Conservation (phyloP, 1,139 yeast species). For the Yamadazyma epiphylla region DNA sequence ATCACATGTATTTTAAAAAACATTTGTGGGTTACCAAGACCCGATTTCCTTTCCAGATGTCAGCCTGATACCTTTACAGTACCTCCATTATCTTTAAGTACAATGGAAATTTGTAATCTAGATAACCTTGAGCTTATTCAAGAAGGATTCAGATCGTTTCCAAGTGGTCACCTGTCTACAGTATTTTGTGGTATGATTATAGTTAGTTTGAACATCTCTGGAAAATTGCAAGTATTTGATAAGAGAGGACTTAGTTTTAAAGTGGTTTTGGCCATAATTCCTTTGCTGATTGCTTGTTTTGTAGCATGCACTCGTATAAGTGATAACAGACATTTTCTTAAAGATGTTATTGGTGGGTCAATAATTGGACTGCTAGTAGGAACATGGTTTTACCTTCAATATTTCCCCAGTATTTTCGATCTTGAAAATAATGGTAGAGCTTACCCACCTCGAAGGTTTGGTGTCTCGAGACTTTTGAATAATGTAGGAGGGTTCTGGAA, state of each 20-base stretch:
- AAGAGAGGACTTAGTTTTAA: conserved; percentile 34
- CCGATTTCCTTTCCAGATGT: conserved; percentile 45
- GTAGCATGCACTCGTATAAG: conserved; percentile 43
- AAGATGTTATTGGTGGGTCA: conserved; percentile 42
- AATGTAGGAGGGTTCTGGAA: conserved; percentile 35
- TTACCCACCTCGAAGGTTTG: conserved; percentile 44
- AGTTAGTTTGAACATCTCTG: conserved; percentile 33
- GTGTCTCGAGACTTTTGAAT: conserved; percentile 18
- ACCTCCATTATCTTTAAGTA: conserved; percentile 17
- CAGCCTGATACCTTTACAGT: conserved; percentile 20
- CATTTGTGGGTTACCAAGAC: conserved; percentile 43
- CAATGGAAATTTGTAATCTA: conserved; percentile 33
- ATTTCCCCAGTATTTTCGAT: conserved; percentile 36
- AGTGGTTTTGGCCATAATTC: conserved; percentile 28
- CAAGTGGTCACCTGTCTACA: conserved; percentile 51
- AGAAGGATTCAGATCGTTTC: conserved; percentile 50
- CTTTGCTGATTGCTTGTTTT: conserved; percentile 32
- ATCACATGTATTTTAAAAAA: conserved; percentile 43
- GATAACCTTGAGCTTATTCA: conserved; percentile 22
- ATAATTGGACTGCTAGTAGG: conserved; percentile 34
- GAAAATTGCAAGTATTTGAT: conserved; percentile 35
- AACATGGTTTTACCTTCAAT: conserved; percentile 31
- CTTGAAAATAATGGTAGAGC: conserved; percentile 36
- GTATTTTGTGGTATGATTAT: conserved; percentile 42
- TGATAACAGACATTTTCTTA: conserved; percentile 45